Conservation (phyloP, 441 rosid species). For the Hura crepitans region DNA sequence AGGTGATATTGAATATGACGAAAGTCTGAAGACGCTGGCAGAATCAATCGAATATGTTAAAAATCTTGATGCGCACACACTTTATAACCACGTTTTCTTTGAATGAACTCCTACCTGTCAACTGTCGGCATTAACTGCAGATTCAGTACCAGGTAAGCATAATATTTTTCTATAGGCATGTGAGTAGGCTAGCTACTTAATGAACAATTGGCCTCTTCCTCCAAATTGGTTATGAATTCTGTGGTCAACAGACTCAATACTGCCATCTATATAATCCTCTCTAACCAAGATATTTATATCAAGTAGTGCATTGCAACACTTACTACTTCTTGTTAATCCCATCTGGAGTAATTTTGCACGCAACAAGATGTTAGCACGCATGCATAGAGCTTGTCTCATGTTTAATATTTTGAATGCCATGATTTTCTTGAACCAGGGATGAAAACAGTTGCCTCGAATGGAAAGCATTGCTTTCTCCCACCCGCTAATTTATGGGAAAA, state of each 20-base stretch:
- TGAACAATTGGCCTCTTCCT: too few relatives aligned
- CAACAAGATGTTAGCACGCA: not conserved
- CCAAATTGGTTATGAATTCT: not conserved
- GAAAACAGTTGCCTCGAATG: conserved; percentile 56
- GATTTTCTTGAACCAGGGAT: conserved; percentile 43
- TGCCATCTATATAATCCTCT: not conserved
- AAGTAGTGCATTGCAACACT: not conserved
- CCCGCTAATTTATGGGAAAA: conserved; percentile 71
- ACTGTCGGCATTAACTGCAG: conserved; percentile 42
- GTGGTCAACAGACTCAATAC: not conserved
- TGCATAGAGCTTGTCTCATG: not conserved
- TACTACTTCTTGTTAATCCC: not conserved
- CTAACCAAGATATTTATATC: not conserved
- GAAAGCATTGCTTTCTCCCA: conserved; percentile 43
- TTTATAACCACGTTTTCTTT: conserved; percentile 38
- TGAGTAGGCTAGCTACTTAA: not conserved
- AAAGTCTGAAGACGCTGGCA: conserved; percentile 28
- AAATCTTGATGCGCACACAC: conserved; percentile 33
- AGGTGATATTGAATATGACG: conserved; percentile 30
- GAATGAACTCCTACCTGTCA: conserved; percentile 41
- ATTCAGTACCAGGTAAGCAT: conserved; percentile 42
- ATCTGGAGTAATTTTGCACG: not conserved
- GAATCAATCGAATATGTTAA: conserved; percentile 42
- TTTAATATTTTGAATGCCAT: not conserved
- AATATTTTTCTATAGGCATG: not conserved